phyloP scores from a whole-genome alignment of 352 stramenopile species.

The Aphanomyces stellatus region DNA sequence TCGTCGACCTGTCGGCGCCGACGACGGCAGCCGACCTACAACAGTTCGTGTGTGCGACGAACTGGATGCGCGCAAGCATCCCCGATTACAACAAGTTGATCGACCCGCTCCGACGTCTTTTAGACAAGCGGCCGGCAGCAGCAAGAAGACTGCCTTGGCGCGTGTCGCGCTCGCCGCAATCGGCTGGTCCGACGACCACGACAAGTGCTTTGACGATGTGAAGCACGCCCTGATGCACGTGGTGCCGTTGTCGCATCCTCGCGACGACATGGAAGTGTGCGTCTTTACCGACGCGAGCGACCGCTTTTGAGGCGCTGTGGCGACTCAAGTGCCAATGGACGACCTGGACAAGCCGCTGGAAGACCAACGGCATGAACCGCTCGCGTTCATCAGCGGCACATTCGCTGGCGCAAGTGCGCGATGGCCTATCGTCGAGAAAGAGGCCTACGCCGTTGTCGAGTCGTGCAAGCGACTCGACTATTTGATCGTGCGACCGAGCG shows the following conservation, averaged over 20 bases:
- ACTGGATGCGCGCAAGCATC: no score
- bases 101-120: no score
- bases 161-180: neutral
- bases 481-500: constrained; percentile 14
- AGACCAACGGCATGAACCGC: constrained; percentile 21
- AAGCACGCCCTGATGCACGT: constrained; percentile 20
- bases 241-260: constrained; percentile 23
- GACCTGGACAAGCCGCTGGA: constrained; percentile 3
- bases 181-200: constrained; percentile 18
- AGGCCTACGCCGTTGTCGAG: constrained; percentile 26
- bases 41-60: no score
- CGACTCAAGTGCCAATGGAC: constrained; percentile 17
- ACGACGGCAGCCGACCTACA: no score
- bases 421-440: constrained; percentile 26
- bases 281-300: constrained; percentile 25
- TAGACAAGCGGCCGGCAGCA: no score
- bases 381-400: constrained; percentile 22
- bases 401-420: constrained; percentile 17
- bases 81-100: no score
- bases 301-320: constrained; percentile 21
- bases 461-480: constrained; percentile 24
- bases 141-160: no score
- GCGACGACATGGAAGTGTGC: constrained; percentile 11
- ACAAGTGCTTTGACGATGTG: constrained; percentile 9
- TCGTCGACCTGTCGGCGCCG: no score